Base-by-base conservation (phyloP, 495 filamentous ascomycete species). In the Talaromyces nanjingensis region DNA sequence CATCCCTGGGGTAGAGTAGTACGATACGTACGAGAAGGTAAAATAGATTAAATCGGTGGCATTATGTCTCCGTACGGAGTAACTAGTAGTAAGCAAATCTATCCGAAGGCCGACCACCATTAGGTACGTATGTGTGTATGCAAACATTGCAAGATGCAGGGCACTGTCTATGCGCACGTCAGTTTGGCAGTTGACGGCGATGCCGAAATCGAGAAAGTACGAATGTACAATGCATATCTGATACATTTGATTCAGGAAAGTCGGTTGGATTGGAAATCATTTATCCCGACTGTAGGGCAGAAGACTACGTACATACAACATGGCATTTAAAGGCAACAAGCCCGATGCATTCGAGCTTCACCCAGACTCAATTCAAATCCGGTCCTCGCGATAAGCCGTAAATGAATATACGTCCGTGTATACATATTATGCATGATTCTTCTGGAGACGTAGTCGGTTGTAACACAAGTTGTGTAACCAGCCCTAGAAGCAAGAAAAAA, bases 91-190 rank as follows among this genome's bases (percentile, higher is more conserved):
- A 20, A 49, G 45, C 45, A 20, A 49, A 20, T 49, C n/a, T 49
- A 49, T 49, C 45, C 45, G 45, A 29, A 55, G 24, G 24, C 52
- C 52, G 52, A 29, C 45, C 45, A 49, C 45, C 45, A 22, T 59
- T n/a, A n/a, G n/a, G n/a, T n/a, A n/a, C n/a, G 56, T 59, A 59
- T 34, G 57, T 59, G 14, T 34, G 57, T 29, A 59, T 59, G 57
- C 52, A 24, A 47, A n/a, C n/a, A 45, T 45, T 45, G 42, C 4
- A 6, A 27, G 27, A 49, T 20, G 45, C 18, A 49, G n/a, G 45
- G 45, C 45, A 20, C 8, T 18, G 45, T 49, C 37, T 42, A 14
- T 42, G 37, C 37, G 37, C 37, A 9, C 5, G 34, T 42, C 37
- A 16, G 4, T 42, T 42, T 49, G 45, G 45, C 45, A 20, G 45